Percentiles rank a stretch among this genome's conserved stretches.
Conservation (phyloP, 768 basidiomycete genomes). For the Pisolithus marmoratus region DNA sequence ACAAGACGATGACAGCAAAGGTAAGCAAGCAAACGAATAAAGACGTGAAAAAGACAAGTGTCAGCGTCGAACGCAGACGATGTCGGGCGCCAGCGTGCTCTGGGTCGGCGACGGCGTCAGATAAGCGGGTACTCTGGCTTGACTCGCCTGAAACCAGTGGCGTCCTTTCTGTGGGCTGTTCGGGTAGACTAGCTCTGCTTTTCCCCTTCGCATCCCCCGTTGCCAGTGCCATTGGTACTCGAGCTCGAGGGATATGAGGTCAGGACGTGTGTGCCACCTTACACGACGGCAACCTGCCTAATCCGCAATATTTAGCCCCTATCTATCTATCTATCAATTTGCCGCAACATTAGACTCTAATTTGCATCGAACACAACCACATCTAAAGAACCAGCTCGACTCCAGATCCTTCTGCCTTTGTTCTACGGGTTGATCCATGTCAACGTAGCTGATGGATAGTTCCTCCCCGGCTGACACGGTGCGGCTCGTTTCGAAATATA, state of each 20-base stretch:
- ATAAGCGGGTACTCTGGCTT: conserved; percentile 8
- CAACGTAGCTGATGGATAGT: conserved; percentile 54
- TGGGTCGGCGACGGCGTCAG: conserved; percentile 17
- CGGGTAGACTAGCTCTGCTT: conserved; percentile 15
- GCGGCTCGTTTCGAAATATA: conserved; percentile 43
- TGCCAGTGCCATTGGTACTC: conserved; percentile 17
- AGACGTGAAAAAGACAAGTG: conserved; percentile 52
- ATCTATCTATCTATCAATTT: not conserved
- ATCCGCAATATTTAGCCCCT: conserved; percentile 6
- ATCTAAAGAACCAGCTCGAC: conserved; percentile 53
- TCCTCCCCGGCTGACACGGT: conserved; percentile 47
- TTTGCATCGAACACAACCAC: conserved; percentile 43
- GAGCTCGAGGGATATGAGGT: not conserved
- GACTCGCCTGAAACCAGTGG: conserved; percentile 22
- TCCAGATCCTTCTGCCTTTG: conserved; percentile 38
- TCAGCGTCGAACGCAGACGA: conserved; percentile 29
- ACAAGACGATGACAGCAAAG: conserved; percentile 39
- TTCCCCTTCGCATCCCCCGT: conserved; percentile 20
- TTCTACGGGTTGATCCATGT: conserved; percentile 23
- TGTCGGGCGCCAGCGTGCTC: conserved; percentile 19
- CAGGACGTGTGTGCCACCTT: not conserved
- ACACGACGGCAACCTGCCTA: not conserved
- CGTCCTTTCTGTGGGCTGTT: conserved; percentile 23
- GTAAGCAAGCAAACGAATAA: conserved; percentile 44
- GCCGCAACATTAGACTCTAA: conserved; percentile 8